A percentile compares a stretch with the other conserved stretches of the same genome.
These are phyloP conservation scores for Trichocomaceae sp. DNA, from an alignment of 2,329 filamentous ascomycete species.

Conservation along the genomic window DNA sequence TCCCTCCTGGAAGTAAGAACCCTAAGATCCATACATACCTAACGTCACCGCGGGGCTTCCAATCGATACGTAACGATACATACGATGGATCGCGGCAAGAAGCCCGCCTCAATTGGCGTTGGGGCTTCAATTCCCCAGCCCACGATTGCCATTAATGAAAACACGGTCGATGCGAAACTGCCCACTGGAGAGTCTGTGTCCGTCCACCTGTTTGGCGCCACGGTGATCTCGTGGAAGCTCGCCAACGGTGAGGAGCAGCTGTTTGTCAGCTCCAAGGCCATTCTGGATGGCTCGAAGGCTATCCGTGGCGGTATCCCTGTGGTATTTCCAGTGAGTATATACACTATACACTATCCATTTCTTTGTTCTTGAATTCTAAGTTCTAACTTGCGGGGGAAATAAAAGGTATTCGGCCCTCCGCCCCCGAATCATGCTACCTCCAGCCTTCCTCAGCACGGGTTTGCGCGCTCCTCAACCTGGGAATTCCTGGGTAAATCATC, in stretches of 20 bases:
- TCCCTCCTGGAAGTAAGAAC: neutral
- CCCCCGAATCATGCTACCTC: slow-evolving; percentile 70
- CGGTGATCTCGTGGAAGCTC: slow-evolving; percentile 88
- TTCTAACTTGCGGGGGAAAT: neutral
- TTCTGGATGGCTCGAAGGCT: slow-evolving; percentile 78
- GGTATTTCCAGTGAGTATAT: slow-evolving; percentile 72
- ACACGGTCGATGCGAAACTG: slow-evolving; percentile 69
- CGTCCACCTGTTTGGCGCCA: slow-evolving; percentile 84
- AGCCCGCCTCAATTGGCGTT: slow-evolving; percentile 68
- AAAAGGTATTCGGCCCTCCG: slow-evolving; percentile 72
- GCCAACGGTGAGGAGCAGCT: slow-evolving; percentile 71
- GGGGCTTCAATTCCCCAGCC: slow-evolving; percentile 70
- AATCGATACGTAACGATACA: neutral
- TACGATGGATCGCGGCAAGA: slow-evolving; percentile 75
- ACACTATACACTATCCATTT: slow-evolving; percentile 23
- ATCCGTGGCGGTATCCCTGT: slow-evolving; percentile 88
- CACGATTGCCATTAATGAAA: slow-evolving; percentile 66
- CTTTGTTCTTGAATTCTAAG: neutral
- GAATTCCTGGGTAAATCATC: slow-evolving; percentile 69
- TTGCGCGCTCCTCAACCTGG: slow-evolving; percentile 84
- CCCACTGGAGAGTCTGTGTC: slow-evolving; percentile 82
- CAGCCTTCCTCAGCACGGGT: slow-evolving; percentile 83
- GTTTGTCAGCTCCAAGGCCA: slow-evolving; percentile 73
- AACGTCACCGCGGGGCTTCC: neutral
- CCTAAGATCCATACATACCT: neutral